Conservation (phyloP, 176 grass and related monocot species). For the Triticum turgidum region DNA sequence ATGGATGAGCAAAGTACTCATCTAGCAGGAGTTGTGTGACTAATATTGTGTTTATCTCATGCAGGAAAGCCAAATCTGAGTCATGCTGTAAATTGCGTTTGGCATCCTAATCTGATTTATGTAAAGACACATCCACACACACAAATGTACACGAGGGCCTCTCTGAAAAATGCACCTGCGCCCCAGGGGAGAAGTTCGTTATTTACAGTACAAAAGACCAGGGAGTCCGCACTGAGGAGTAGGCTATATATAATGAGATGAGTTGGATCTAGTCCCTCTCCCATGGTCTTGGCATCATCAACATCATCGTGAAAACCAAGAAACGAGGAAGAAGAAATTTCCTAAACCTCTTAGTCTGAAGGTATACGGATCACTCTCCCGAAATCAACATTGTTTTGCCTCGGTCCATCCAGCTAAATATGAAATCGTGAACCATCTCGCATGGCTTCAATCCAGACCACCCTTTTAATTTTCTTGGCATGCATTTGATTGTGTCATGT, state of each 20-base stretch:
- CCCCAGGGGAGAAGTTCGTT: too few relatives aligned
- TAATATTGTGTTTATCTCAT: too few relatives aligned
- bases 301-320: slow-evolving; percentile 33
- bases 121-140: too few relatives aligned
- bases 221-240: neutral
- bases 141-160: too few relatives aligned
- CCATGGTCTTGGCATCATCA: neutral
- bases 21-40: too few relatives aligned
- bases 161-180: too few relatives aligned
- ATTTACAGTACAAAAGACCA: neutral
- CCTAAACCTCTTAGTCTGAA: slow-evolving; percentile 23
- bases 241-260: slow-evolving; percentile 11
- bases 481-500: neutral
- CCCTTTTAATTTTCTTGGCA: neutral
- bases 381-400: neutral
- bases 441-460: neutral
- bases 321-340: neutral
- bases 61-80: too few relatives aligned
- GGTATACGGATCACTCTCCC: slow-evolving; percentile 35
- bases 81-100: too few relatives aligned
- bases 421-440: neutral
- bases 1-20: too few relatives aligned
- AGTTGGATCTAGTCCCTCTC: neutral
- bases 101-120: too few relatives aligned
- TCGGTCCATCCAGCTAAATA: neutral